Conservation (phyloP, 208 protist species). For the Trypanosoma melophagium region DNA sequence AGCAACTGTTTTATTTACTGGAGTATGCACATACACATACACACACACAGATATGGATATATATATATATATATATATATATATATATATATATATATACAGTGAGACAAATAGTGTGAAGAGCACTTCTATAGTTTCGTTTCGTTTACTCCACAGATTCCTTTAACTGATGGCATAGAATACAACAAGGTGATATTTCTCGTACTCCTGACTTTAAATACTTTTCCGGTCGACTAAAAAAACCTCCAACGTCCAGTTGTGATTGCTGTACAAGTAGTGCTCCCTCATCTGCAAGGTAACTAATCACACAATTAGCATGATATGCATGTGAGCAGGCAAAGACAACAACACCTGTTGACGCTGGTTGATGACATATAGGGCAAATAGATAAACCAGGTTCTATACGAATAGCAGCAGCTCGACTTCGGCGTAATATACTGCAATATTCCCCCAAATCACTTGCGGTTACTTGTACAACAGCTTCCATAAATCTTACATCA, state of each 20-base stretch:
- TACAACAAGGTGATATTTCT: slow-evolving; percentile 22
- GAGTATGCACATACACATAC: too few species aligned
- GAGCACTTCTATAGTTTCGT: not conserved
- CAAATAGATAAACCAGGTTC: slow-evolving; percentile 26
- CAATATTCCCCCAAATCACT: slow-evolving; percentile 47
- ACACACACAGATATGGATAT: too few species aligned
- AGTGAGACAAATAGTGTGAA: not conserved
- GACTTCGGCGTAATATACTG: slow-evolving; percentile 33
- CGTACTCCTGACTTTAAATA: slow-evolving; percentile 1
- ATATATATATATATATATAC: too few species aligned
- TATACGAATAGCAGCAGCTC: slow-evolving; percentile 43
- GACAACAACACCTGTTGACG: slow-evolving; percentile 31
- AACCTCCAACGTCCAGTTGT: slow-evolving; percentile 15
- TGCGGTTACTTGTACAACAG: slow-evolving; percentile 46
- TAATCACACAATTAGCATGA: slow-evolving; percentile 56
- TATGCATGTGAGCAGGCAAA: slow-evolving; percentile 69
- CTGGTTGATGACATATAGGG: slow-evolving; percentile 31
- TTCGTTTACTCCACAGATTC: slow-evolving; percentile 3
- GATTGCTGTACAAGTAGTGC: slow-evolving; percentile 8
- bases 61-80: too few species aligned
- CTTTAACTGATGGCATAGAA: slow-evolving; percentile 18
- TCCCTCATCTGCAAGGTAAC: slow-evolving; percentile 33
- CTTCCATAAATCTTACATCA: slow-evolving; percentile 40
- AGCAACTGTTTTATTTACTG: too few species aligned
- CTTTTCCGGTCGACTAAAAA: slow-evolving; percentile 24